Conservation (phyloP, 371 early-diverging fungal genomes). For the Ordospora colligata region DNA sequence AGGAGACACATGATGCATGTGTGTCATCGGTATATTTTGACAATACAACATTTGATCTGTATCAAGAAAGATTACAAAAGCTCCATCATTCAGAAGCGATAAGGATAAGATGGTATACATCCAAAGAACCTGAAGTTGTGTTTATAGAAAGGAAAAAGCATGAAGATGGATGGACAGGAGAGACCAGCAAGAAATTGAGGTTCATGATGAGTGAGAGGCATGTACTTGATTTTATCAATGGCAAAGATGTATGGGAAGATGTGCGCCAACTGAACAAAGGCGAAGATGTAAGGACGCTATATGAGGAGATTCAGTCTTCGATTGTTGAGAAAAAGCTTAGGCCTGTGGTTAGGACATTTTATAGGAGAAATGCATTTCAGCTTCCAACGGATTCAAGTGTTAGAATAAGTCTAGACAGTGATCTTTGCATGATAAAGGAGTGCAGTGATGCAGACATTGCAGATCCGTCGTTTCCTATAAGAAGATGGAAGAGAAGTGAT, state of each 20-base stretch:
- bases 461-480: neutral
- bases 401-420: constrained; percentile 90
- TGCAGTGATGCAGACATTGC: constrained; percentile 66
- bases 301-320: constrained; percentile 69
- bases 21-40: constrained; percentile 90
- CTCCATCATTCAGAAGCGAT: constrained; percentile 81
- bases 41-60: constrained; percentile 77
- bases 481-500: constrained; percentile 79
- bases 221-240: constrained; percentile 72
- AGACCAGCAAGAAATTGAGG: constrained; percentile 74
- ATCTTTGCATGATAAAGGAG: constrained; percentile 87
- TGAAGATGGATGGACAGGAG: constrained; percentile 87
- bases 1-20: constrained; percentile 71
- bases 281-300: constrained; percentile 67
- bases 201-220: constrained; percentile 85
- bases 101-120: constrained; percentile 78
- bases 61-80: constrained; percentile 76
- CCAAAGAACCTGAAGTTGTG: constrained; percentile 66
- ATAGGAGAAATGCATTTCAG: constrained; percentile 97
- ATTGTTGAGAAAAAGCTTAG: constrained; percentile 68
- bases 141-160: constrained; percentile 92
- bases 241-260: constrained; percentile 70
- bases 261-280: constrained; percentile 67
- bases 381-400: constrained; percentile 92
- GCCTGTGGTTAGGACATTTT: constrained; percentile 83